Conservation (phyloP, 805 yeast genomes). For the Millerozyma miso region DNA sequence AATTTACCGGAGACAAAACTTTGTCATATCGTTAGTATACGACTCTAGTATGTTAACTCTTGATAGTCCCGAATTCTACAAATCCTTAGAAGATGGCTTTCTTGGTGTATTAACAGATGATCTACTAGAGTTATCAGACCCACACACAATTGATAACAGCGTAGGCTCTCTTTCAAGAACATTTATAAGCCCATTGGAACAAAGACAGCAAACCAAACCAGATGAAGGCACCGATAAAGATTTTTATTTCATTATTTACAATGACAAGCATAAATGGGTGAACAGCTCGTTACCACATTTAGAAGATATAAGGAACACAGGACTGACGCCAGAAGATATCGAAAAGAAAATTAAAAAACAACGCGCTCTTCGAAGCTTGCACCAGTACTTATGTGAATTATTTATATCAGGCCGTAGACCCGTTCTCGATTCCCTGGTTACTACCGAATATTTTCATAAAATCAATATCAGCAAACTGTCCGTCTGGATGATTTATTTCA, state of each 20-base stretch:
- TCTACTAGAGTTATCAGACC: background rate
- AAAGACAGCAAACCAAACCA: conserved; percentile 1
- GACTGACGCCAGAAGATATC: conserved; percentile 5
- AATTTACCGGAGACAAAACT: conserved; percentile 20
- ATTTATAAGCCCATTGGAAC: conserved; percentile 10
- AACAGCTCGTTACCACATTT: conserved; percentile 37
- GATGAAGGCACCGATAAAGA: conserved; percentile 24
- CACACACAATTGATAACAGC: conserved; percentile 21
- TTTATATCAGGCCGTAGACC: background rate
- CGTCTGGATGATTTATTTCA: conserved; percentile 42
- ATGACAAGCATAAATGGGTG: conserved; percentile 17
- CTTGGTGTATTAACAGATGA: conserved; percentile 20
- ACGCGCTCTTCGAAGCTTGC: conserved; percentile 17
- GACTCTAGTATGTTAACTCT: conserved; percentile 24
- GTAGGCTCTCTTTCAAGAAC: conserved; percentile 24
- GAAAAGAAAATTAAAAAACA: conserved; percentile 12
- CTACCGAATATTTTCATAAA: conserved; percentile 37
- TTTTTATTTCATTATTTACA: conserved; percentile 35
- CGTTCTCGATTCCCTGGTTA: background rate
- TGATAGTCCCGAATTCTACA: conserved; percentile 21
- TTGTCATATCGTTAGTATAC: conserved; percentile 22
- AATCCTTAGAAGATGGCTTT: conserved; percentile 10
- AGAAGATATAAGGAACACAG: conserved; percentile 12
- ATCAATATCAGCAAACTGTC: conserved; percentile 32
- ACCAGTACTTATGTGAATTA: background rate